Evolutionary conservation across 352 stramenopile species (phyloP).

Genomic region (Thalassiosira pacifica): DNA sequence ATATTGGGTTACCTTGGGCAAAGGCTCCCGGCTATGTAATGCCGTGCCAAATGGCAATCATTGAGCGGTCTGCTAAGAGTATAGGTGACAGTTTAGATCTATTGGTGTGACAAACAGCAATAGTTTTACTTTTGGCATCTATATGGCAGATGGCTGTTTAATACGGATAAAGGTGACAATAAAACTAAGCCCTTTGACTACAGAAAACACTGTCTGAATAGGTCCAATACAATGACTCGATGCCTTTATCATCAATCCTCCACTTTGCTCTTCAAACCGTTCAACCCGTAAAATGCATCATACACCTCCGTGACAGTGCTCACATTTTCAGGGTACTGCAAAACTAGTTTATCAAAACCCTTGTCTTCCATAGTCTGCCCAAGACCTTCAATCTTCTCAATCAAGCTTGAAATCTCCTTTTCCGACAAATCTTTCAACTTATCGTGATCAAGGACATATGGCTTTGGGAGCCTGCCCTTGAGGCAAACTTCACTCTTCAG

Average conservation of each 20-base stretch:
- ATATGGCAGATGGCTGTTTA: too few relatives aligned
- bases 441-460: constrained; percentile 16
- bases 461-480: constrained; percentile 17
- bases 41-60: too few relatives aligned
- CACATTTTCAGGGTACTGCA: constrained; percentile 32
- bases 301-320: constrained; percentile 16
- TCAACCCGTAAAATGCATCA: constrained; percentile 35
- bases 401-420: constrained; percentile 23
- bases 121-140: too few relatives aligned
- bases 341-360: constrained; percentile 32
- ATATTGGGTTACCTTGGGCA: too few relatives aligned
- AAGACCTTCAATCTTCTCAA: constrained; percentile 29
- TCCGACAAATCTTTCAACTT: constrained; percentile 24
- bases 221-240: too few relatives aligned
- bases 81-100: too few relatives aligned
- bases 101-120: too few relatives aligned
- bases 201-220: too few relatives aligned
- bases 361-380: constrained; percentile 12
- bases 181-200: too few relatives aligned
- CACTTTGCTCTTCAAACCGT: constrained; percentile 4
- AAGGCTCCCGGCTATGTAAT: too few relatives aligned
- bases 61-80: too few relatives aligned
- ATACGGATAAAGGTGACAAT: too few relatives aligned
- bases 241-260: constrained; percentile 10
- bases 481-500: constrained; percentile 8